These are phyloP conservation scores for Spathaspora girioi DNA, from an alignment of 805 yeast species.

Conservation along the genomic window DNA sequence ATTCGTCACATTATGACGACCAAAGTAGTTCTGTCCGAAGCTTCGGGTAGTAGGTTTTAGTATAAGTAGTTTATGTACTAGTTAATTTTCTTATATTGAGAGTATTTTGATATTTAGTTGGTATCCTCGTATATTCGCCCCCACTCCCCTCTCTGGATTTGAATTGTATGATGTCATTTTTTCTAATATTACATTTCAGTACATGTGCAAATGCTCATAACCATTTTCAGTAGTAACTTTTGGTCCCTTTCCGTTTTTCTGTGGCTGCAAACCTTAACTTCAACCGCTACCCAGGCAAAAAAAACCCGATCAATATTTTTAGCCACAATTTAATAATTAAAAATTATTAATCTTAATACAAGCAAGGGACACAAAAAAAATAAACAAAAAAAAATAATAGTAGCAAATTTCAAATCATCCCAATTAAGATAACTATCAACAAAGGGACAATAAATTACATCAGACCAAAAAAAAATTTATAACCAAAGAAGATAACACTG, in stretches of 20 bases:
- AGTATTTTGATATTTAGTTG: not conserved
- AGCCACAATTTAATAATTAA: not conserved
- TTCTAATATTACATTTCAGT: not conserved
- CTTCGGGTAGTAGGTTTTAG: not conserved
- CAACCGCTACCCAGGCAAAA: not conserved
- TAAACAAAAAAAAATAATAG: not conserved
- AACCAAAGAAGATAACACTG: not conserved
- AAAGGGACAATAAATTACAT: not conserved
- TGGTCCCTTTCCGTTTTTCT: too few species aligned
- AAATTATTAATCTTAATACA: not conserved
- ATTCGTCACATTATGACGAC: slow-evolving; percentile 8
- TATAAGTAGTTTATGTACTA: not conserved
- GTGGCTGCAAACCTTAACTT: not conserved
- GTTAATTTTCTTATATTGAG: not conserved
- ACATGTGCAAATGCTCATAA: not conserved
- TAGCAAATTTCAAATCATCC: not conserved
- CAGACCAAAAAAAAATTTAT: not conserved
- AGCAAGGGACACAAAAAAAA: not conserved
- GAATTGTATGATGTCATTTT: too few species aligned
- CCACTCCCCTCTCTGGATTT: not conserved
- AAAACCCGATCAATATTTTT: not conserved
- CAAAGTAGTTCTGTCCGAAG: slow-evolving; percentile 8
- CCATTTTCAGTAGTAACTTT: not conserved
- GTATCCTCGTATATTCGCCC: not conserved
- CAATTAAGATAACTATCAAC: not conserved